These are phyloP conservation scores for Fraxinus americana DNA, from an alignment of 257 asterid species.

Conservation along the genomic window DNA sequence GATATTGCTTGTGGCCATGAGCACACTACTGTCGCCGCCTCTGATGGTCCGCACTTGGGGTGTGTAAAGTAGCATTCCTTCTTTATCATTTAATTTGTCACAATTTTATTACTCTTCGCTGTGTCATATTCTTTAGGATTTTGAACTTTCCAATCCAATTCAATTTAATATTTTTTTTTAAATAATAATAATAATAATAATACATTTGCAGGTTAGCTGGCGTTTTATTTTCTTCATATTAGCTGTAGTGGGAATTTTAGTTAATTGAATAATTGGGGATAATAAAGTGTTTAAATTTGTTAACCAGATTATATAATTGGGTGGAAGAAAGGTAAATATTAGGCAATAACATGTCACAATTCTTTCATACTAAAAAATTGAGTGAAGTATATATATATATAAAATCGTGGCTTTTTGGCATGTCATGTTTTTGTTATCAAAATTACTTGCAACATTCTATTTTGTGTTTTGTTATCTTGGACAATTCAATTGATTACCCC, in stretches of 20 bases:
- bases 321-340: too few species aligned
- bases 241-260: background rate
- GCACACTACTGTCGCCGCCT: slow-evolving; percentile 87
- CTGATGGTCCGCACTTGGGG: slow-evolving; percentile 99
- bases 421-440: background rate
- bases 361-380: background rate
- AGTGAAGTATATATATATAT: too few species aligned
- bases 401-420: background rate
- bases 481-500: too few species aligned
- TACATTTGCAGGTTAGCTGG: background rate
- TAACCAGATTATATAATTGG: too few species aligned
- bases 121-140: background rate
- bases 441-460: background rate
- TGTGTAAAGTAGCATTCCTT: slow-evolving; percentile 27
- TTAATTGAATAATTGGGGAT: too few species aligned
- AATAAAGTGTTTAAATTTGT: too few species aligned
- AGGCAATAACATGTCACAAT: too few species aligned
- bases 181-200: too few species aligned
- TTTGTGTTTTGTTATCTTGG: background rate
- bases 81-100: background rate
- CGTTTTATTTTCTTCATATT: background rate
- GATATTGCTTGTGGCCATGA: slow-evolving; percentile 93
- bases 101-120: background rate
- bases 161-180: background rate
- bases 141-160: background rate